Percentiles rank a stretch among this genome's conserved stretches.
Evolutionary conservation across 176 grass and related monocot genomes (phyloP).

Genomic region (Carex kokanica): DNA sequence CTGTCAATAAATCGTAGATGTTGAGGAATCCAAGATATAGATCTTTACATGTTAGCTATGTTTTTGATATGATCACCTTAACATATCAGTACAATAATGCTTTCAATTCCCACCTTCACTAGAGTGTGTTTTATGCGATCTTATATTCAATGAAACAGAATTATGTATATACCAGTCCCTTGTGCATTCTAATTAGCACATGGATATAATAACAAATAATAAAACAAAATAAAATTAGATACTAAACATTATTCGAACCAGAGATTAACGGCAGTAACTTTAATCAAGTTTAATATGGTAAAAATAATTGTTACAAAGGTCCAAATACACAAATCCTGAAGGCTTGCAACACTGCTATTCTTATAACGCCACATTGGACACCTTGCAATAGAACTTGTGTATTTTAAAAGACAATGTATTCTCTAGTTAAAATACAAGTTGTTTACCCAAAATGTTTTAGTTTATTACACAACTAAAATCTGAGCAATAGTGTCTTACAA

Average conservation of each 20-base stretch:
- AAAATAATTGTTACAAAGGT: not conserved
- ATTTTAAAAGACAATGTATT: not conserved
- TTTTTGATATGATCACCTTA: not conserved
- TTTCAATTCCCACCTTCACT: not conserved
- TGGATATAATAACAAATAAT: not conserved
- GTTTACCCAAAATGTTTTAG: not conserved
- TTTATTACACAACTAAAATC: slow-evolving; percentile 12
- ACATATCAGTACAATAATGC: not conserved
- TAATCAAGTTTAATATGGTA: not conserved
- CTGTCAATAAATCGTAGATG: too few relatives aligned
- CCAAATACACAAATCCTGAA: not conserved
- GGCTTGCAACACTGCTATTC: not conserved
- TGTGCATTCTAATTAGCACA: not conserved
- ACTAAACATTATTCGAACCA: not conserved
- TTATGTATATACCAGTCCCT: not conserved
- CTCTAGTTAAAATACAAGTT: not conserved
- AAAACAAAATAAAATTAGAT: not conserved
- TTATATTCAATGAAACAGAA: not conserved
- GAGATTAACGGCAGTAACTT: not conserved
- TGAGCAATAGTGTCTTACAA: not conserved
- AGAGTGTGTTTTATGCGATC: too few relatives aligned
- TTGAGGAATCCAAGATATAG: too few relatives aligned
- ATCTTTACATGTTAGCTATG: not conserved
- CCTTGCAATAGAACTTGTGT: not conserved
- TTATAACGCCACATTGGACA: not conserved